Percentiles rank a stretch among this genome's conserved stretches.
phyloP scores from a whole-genome alignment of 148 eudicot species.

The Rhododendron henanense region DNA sequence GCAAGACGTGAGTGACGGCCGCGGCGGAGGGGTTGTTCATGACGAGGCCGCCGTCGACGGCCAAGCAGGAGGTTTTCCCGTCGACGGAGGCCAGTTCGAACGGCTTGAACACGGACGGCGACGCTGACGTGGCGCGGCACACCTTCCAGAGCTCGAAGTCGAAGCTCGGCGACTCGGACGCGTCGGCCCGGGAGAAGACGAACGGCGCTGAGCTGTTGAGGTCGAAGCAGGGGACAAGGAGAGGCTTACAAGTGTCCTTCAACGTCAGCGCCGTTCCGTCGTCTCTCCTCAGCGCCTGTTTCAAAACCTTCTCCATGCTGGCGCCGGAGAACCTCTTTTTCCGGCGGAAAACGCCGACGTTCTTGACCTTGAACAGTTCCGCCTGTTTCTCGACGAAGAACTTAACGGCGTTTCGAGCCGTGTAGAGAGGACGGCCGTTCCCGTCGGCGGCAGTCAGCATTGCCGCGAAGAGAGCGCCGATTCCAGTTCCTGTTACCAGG shows the following conservation, averaged over 20 bases:
- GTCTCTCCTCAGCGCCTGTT: constrained; percentile 28
- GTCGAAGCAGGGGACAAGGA: constrained; percentile 57
- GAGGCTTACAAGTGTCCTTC: constrained; percentile 67
- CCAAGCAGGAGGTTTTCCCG: constrained; percentile 41
- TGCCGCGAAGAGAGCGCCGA: constrained; percentile 68
- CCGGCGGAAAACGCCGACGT: constrained; percentile 35
- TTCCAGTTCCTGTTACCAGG: constrained; percentile 32
- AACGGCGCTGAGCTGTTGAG: constrained; percentile 49
- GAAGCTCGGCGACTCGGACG: constrained; percentile 32
- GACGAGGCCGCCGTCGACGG: constrained; percentile 57
- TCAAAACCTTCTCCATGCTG: constrained; percentile 49
- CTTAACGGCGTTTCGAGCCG: constrained; percentile 51
- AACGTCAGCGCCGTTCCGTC: constrained; percentile 42
- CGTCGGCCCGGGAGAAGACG: constrained; percentile 74
- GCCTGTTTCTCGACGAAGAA: constrained; percentile 37
- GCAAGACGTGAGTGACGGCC: constrained; percentile 57
- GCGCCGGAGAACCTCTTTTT: constrained; percentile 42
- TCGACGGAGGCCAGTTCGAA: constrained; percentile 40
- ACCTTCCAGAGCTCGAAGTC: constrained; percentile 69
- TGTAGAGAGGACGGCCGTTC: constrained; percentile 55
- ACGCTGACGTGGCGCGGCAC: constrained; percentile 50
- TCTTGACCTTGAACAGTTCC: constrained; percentile 40
- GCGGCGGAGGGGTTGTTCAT: constrained; percentile 68
- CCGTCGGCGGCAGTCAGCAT: constrained; percentile 54
- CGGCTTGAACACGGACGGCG: constrained; percentile 49